Conservation (phyloP, 2,329 filamentous ascomycete species). For the Amauroascus niger region DNA sequence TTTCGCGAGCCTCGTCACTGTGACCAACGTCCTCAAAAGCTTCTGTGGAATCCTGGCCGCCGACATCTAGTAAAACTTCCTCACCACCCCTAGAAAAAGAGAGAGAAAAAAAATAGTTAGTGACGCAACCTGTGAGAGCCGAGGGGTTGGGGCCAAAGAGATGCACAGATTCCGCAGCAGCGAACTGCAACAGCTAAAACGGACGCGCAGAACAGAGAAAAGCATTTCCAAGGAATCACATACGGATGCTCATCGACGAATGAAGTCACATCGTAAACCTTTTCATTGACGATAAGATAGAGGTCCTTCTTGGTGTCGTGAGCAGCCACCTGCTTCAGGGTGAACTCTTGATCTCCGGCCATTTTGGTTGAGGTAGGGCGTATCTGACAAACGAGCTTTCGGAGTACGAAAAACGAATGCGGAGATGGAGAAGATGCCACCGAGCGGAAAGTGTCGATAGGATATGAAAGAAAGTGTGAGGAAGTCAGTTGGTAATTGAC, state of each 20-base stretch:
- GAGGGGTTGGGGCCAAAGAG: no score
- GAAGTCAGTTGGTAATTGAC: slow-evolving; percentile 7
- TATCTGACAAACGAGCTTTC: background rate
- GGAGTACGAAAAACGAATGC: background rate
- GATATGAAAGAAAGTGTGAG: no score
- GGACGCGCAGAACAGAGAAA: background rate
- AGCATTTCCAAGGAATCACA: slow-evolving; percentile 27
- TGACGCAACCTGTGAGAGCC: no score
- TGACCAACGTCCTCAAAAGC: slow-evolving; percentile 99
- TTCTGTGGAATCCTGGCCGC: slow-evolving; percentile 90
- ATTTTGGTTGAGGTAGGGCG: slow-evolving; percentile 29
- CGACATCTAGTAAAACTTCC: slow-evolving; percentile 94
- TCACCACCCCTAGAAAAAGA: slow-evolving; percentile 68
- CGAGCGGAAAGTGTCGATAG: background rate
- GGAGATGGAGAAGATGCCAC: slow-evolving; percentile 1
- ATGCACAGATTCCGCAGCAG: no score
- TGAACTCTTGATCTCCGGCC: slow-evolving; percentile 54
- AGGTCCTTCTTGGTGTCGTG: slow-evolving; percentile 91
- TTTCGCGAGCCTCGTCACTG: slow-evolving; percentile 95
- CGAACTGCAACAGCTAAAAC: no score
- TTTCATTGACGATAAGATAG: slow-evolving; percentile 86
- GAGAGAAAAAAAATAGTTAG: background rate
- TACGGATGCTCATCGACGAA: slow-evolving; percentile 97
- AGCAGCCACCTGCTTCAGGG: slow-evolving; percentile 68
- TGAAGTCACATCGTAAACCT: slow-evolving; percentile 80